These are phyloP conservation scores for Clohesyomyces aquaticus DNA, from an alignment of 495 filamentous ascomycete species.

Conservation along the genomic window DNA sequence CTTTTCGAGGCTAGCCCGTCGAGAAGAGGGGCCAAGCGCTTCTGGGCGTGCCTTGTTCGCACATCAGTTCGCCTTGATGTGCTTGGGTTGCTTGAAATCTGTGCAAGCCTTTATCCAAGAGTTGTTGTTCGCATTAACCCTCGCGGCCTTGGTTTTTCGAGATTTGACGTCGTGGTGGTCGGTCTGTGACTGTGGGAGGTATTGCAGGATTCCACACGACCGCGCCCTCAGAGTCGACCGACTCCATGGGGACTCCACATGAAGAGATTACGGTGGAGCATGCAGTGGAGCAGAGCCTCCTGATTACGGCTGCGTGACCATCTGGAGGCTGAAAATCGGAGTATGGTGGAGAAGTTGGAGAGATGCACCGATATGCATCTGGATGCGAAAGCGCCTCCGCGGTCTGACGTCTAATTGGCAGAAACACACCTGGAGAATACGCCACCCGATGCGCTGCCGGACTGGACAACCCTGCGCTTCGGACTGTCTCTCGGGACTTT, in stretches of 20 bases:
- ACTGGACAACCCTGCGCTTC: background rate
- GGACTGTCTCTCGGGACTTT: background rate
- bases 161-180: no score
- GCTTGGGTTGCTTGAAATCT: slow-evolving; percentile 10
- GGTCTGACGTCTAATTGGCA: background rate
- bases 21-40: background rate
- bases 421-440: no score
- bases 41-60: background rate
- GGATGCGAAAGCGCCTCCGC: background rate
- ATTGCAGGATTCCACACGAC: background rate
- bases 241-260: background rate
- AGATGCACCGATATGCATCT: background rate
- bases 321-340: background rate
- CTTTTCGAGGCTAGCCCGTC: no score
- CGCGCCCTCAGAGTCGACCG: background rate
- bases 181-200: background rate
- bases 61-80: slow-evolving; percentile 1
- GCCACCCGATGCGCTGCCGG: background rate
- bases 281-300: background rate
- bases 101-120: background rate
- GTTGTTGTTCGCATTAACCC: background rate
- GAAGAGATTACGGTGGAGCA: slow-evolving; percentile 10
- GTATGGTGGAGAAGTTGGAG: background rate
- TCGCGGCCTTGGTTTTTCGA: no score
- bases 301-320: background rate